Evolutionary conservation across 164 flowering plant genomes (phyloP), one percentile per base, ranked within the genome.

Genomic region (Tetrastigma voinierianum): DNA sequence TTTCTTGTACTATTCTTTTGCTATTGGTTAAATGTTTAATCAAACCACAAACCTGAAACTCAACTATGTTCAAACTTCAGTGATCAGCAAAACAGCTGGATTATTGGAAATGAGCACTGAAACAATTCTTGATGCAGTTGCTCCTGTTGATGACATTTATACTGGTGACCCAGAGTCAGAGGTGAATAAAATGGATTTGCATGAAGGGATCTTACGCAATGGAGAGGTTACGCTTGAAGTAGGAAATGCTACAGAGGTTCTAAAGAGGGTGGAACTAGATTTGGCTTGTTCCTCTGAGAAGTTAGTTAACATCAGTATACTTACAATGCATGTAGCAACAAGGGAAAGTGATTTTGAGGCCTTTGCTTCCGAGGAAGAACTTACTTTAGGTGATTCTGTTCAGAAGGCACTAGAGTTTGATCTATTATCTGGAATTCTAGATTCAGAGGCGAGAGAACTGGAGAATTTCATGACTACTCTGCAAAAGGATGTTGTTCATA

Each of bases 281-380:
- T 66, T 88, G 51, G 96, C 90, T 19, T 83, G 78, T 72, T 75
- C 69, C 65, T 80, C 92, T n/a, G 97, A 95, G 84, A 95, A 89
- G 74, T 65, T 90, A 73, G 70, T 80, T 56, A 92, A 90, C 74
- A 75, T 95, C 70, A 83, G 77, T 70, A 48, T 90, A 32, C 84
- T 95, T 52, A 74, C 79, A 73, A 89, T 90, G 89, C 86, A 82
- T 66, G 82, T 92, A 61, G 87, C 85, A 14, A 72, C 84, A 19
- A 82, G 70, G 73, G 97, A 86, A 76, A 75, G 71, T 72, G 96
- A 95, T 19, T 83, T 80, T 76, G 99, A 95, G 70, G 78, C 79
- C 52, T 74, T 83, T 70, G 73, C 72, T n/a, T 67, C 75, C 0
- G 85, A 74, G 46, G 59, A 76, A 56, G 84, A 84, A 20, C 62